Evolutionary conservation across 306 rosid genomes (phyloP), one percentile per base, ranked within the genome.

Genomic region (Pyrus pyrifolia): DNA sequence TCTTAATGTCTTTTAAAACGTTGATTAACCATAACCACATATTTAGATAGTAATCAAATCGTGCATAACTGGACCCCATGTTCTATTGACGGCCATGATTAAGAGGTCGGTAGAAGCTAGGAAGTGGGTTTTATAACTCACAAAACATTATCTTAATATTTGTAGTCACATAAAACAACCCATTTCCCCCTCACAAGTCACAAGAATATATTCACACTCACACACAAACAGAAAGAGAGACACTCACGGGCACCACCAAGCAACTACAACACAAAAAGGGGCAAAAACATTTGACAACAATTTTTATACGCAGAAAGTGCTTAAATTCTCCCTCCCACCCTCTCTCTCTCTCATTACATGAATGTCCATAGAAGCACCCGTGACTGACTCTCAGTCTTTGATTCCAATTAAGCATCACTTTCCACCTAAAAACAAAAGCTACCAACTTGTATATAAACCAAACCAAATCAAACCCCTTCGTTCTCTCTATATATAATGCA

Each of bases 201-300:
- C 69, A 67, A 71, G 83, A 86, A 89, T 87, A 85, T 82, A 77
- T 77, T 78, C 81, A 30, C 66, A 25, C 62, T 83, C 86, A 73
- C 83, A 81, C 87, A 75, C 83, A 84, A 81, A 87, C 85, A 88
- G 84, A 79, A 79, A 76, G 65, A 73, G 84, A 80, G 75, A 72
- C 86, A 72, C 86, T 91, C 93, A 91, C 91, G 94, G 88, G 96
- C 90, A 81, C 57, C 86, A 75, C 85, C 88, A 85, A 84, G 83
- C 85, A 73, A 83, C 77, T 81, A 82, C 80, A 83, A 79, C 74
- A 21, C 45, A 51, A 44, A 57, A 85, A 85, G 76, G 82, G 75
- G 78, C 71, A 78, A 65, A 46, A 61, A 30, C 8, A 68, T 75
- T 40, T 49, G 14, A 67, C 73, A 77, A 75, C 65, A 42, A 61